Base-by-base conservation (phyloP, 768 basidiomycete species). In the Suillus bovinus region DNA sequence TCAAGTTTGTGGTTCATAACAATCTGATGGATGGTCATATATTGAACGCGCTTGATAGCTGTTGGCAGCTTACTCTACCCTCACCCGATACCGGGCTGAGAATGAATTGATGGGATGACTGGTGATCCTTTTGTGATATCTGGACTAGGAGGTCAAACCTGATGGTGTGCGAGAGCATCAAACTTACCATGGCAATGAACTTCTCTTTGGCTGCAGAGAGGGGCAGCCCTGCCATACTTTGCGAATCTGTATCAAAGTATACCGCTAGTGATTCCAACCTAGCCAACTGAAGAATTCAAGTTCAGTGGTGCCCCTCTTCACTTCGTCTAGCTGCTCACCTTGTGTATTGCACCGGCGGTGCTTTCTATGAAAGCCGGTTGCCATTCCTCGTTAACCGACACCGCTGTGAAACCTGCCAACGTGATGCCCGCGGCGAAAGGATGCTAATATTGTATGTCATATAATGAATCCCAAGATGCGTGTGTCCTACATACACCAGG, bases 41-140 rank as follows among this genome's bases (percentile, higher is more conserved):
- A 16, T 64, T 33, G 44, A 53, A 47, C 27, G 29, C 46, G 58
- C 44, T 42, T 31, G 22, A 38, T 22, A 7, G 31, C 33, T 29
- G 54, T 20, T 24, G 7, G 41, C 42, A 29, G 76, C 85, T 72
- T 68, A 94, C 92, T 68, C 91, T 84, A 44, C 96, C 97, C 79
- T 98, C 89, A 46, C 96, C 96, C 0, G 94, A 93, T 17, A 99
- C 96, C 20, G 97, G 97, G 72, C 91, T 94, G 27, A 99, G 82
- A 61, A 99, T 90, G 73, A 93, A 98, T 73, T 99, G 97, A 72
- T 99, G 97, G 50, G 67, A 63, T 14, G 70, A 71, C 13, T 69
- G 64, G 31, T 76, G 69, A 16, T 78, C 79, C 38, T 81, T 81
- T 50, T 82, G 79, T 11, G 86, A 78, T 62, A 87, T 86, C 85